Conservation (phyloP, 495 filamentous ascomycete genomes). For the Talaromyces ruber region DNA sequence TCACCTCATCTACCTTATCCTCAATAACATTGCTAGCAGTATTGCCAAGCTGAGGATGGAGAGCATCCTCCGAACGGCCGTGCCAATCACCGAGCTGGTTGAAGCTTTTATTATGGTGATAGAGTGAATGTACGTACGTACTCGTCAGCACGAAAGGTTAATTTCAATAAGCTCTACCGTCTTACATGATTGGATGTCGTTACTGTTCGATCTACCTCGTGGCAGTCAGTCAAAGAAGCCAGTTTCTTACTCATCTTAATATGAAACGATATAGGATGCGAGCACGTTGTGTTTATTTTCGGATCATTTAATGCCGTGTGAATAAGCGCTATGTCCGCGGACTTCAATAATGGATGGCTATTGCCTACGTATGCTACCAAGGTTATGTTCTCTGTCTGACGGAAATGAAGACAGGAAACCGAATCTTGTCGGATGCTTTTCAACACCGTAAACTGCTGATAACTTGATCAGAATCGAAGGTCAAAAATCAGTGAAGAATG, state of each 20-base stretch:
- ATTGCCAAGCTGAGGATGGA: neutral
- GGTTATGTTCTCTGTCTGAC: too few relatives aligned
- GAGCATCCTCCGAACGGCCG: neutral
- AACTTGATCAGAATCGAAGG: neutral
- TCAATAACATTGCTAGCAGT: neutral
- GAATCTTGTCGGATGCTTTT: too few relatives aligned
- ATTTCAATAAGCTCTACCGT: neutral
- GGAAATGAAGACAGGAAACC: too few relatives aligned
- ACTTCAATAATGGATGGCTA: too few relatives aligned
- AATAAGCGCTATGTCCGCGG: neutral
- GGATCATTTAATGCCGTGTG: neutral
- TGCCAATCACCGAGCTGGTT: neutral
- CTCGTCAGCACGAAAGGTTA: neutral
- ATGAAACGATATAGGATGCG: neutral
- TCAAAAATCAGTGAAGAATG: neutral
- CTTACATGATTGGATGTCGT: neutral
- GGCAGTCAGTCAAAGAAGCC: neutral
- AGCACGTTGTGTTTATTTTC: neutral
- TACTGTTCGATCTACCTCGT: neutral
- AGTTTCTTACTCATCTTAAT: neutral
- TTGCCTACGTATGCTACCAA: too few relatives aligned
- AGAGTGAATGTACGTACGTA: neutral
- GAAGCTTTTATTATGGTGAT: neutral
- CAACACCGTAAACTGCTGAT: neutral
- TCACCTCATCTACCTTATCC: neutral